Percentiles rank a stretch among this genome's conserved stretches.
phyloP scores from a whole-genome alignment of 768 basidiomycete species.

The Coprinellus aureogranulatus region DNA sequence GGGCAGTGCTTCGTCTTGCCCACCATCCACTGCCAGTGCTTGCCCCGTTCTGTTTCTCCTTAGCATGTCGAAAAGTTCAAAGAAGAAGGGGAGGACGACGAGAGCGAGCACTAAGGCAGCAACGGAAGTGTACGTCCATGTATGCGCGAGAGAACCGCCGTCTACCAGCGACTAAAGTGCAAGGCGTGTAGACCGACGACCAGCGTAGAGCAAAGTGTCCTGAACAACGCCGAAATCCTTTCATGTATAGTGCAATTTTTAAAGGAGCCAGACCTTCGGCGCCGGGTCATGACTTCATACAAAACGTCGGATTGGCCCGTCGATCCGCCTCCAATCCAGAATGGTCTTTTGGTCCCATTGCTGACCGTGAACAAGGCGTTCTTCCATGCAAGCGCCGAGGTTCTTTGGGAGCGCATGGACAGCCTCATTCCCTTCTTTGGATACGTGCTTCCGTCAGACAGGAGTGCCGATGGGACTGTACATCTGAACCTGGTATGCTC shows the following conservation, averaged over 20 bases:
- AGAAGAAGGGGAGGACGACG: too few relatives aligned
- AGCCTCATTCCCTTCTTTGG: background rate
- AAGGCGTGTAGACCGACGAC: too few relatives aligned
- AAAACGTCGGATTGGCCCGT: too few relatives aligned
- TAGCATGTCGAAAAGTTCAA: too few relatives aligned
- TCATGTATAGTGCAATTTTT: background rate
- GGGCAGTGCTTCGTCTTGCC: too few relatives aligned
- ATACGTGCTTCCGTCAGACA: background rate
- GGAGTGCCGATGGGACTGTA: background rate
- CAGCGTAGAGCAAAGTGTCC: background rate
- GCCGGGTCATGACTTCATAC: too few relatives aligned
- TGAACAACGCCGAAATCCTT: background rate
- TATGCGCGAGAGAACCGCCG: too few relatives aligned
- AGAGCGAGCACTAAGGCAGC: too few relatives aligned
- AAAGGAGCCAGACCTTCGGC: background rate
- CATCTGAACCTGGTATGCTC: background rate
- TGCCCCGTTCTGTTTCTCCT: background rate
- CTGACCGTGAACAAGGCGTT: background rate
- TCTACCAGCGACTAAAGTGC: too few relatives aligned
- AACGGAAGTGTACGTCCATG: too few relatives aligned
- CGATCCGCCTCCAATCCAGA: too few relatives aligned
- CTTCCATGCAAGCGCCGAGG: background rate
- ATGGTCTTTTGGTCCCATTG: background rate
- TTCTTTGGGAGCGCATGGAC: conserved; percentile 1
- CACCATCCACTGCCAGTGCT: background rate